Conservation (phyloP, 2,329 filamentous ascomycete species). For the Cercospora sp. region DNA sequence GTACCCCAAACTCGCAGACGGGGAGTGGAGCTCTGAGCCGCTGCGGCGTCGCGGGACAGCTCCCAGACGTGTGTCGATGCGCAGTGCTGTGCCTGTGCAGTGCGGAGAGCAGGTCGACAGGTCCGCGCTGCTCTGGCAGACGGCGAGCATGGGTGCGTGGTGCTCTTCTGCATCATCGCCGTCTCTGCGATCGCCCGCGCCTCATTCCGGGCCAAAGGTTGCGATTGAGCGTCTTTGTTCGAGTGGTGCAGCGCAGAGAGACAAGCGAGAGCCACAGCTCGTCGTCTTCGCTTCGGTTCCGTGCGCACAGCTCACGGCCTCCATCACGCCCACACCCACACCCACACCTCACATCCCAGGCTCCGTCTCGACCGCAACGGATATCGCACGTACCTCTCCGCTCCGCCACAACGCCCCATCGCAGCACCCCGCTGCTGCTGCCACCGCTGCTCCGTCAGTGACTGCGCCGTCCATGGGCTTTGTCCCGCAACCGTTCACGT, state of each 20-base stretch:
- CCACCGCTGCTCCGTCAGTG: neutral
- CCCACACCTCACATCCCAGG: neutral
- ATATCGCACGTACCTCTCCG: neutral
- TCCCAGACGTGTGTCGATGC: neutral
- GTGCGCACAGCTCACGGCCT: neutral
- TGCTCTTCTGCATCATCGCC: neutral
- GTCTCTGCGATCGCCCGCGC: neutral
- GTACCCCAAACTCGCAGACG: neutral
- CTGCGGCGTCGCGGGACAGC: neutral
- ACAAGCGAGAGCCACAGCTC: neutral
- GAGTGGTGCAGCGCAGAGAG: neutral
- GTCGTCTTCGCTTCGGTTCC: neutral
- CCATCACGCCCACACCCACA: neutral
- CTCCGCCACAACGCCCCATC: neutral
- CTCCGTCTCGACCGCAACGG: neutral
- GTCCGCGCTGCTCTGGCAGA: neutral
- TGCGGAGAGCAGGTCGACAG: neutral
- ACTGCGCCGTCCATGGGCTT: conserved; percentile 1
- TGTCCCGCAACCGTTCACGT: neutral
- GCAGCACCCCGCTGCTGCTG: neutral
- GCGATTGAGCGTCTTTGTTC: neutral
- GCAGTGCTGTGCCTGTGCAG: neutral
- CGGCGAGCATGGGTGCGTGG: neutral
- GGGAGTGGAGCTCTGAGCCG: neutral
- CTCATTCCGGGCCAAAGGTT: neutral